phyloP scores from a whole-genome alignment of 2,329 filamentous ascomycete genomes.

The Trichoderma sp. region DNA sequence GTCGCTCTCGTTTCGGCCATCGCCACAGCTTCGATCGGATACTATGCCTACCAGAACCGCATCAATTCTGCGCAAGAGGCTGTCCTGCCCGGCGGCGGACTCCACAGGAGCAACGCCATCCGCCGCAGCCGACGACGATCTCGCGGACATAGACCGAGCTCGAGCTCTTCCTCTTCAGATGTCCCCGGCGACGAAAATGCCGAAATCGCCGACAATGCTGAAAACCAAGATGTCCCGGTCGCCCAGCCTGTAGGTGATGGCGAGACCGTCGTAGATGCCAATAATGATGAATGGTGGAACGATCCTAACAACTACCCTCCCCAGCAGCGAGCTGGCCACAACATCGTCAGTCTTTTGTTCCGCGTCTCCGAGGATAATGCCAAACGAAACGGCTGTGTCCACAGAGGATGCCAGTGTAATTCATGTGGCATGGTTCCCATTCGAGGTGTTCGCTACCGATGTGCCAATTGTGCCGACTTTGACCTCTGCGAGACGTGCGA shows the following conservation, averaged over 20 bases:
- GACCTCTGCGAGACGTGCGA: slow-evolving; percentile 95
- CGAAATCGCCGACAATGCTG: slow-evolving; percentile 23
- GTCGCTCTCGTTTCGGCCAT: slow-evolving; percentile 55
- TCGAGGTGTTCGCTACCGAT: slow-evolving; percentile 87
- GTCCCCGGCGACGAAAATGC: slow-evolving; percentile 46
- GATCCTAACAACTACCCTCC: slow-evolving; percentile 40
- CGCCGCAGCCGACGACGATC: slow-evolving; percentile 47
- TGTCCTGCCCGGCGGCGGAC: slow-evolving; percentile 31
- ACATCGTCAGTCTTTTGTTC: slow-evolving; percentile 81
- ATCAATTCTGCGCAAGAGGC: slow-evolving; percentile 25
- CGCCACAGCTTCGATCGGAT: slow-evolving; percentile 56
- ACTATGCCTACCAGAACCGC: slow-evolving; percentile 52
- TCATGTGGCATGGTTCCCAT: slow-evolving; percentile 85
- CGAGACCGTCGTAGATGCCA: slow-evolving; percentile 41
- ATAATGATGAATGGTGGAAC: slow-evolving; percentile 53
- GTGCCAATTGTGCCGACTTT: slow-evolving; percentile 92
- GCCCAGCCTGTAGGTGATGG: slow-evolving; percentile 34
- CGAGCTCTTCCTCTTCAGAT: slow-evolving; percentile 42
- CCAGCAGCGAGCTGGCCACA: slow-evolving; percentile 62
- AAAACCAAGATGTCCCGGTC: slow-evolving; percentile 26
- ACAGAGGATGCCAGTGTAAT: slow-evolving; percentile 90
- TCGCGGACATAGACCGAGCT: slow-evolving; percentile 37
- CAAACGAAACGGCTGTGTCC: slow-evolving; percentile 81
- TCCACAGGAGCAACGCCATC: slow-evolving; percentile 67
- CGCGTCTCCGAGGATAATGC: slow-evolving; percentile 93